Conservation (phyloP, 495 filamentous ascomycete genomes). For the Aspergillus affinis region DNA sequence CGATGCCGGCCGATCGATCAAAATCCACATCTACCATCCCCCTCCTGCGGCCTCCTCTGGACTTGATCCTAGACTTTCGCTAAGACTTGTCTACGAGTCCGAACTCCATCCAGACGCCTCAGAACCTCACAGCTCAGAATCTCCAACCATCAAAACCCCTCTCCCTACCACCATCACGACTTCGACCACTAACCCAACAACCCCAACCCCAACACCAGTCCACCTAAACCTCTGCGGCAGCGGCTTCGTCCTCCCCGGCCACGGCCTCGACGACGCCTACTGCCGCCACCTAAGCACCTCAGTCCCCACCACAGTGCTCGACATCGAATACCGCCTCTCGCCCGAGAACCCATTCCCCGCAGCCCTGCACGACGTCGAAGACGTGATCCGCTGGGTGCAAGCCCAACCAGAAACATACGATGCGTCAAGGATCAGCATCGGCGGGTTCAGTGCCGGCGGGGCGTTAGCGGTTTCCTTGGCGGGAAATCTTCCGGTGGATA, state of each 20-base stretch:
- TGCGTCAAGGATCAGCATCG: not conserved
- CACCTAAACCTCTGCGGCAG: constrained; percentile 35
- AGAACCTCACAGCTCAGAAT: too few species aligned
- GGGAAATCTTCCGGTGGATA: constrained; percentile 16
- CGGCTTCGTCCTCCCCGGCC: constrained; percentile 30
- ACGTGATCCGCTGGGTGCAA: constrained; percentile 22
- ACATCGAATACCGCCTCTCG: constrained; percentile 66
- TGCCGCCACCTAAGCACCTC: constrained; percentile 22
- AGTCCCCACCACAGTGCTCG: constrained; percentile 24
- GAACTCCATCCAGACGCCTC: too few species aligned
- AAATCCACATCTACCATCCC: constrained; percentile 30
- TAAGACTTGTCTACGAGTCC: too few species aligned
- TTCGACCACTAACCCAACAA: too few species aligned
- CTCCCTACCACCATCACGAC: too few species aligned
- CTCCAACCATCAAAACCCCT: too few species aligned
- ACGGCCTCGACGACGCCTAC: constrained; percentile 34
- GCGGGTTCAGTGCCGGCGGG: constrained; percentile 20
- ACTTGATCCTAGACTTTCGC: too few species aligned
- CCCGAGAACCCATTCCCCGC: constrained; percentile 70
- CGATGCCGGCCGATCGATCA: constrained; percentile 30
- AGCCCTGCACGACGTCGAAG: constrained; percentile 62
- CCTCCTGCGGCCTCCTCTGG: not conserved
- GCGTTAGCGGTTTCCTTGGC: constrained; percentile 21
- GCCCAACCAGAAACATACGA: not conserved
- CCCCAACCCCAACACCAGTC: constrained; percentile 23